Evolutionary conservation across 2,329 filamentous ascomycete genomes (phyloP).

Genomic region (Fusarium buxicola): DNA sequence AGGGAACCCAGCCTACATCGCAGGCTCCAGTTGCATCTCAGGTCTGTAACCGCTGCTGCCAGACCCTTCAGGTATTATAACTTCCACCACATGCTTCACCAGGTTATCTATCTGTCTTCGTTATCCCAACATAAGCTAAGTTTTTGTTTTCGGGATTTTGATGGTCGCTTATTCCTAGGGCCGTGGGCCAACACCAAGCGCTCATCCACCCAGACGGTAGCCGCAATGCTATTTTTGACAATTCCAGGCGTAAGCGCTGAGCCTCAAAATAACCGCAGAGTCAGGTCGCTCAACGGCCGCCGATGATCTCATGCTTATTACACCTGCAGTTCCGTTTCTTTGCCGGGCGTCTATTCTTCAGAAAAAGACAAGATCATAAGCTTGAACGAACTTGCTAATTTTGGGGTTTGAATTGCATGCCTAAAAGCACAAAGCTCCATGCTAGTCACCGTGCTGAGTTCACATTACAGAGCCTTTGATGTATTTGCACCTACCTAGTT

Average conservation of each 20-base stretch:
- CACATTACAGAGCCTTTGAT: too few relatives aligned
- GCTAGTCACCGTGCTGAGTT: too few relatives aligned
- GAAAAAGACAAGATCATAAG: neutral
- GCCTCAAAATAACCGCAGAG: constrained; percentile 18
- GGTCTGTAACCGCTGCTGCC: too few relatives aligned
- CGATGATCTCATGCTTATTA: constrained; percentile 5
- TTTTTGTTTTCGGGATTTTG: constrained; percentile 16
- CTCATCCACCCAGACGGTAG: constrained; percentile 15
- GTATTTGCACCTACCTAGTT: too few relatives aligned
- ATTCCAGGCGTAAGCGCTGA: constrained; percentile 23
- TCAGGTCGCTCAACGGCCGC: neutral
- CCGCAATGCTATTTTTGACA: constrained; percentile 42
- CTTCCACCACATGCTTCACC: too few relatives aligned
- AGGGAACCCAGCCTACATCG: too few relatives aligned
- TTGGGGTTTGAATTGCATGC: neutral
- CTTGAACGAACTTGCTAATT: neutral
- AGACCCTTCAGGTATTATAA: too few relatives aligned
- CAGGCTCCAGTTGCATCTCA: too few relatives aligned
- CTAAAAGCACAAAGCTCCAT: neutral
- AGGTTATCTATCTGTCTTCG: too few relatives aligned
- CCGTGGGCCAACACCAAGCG: constrained; percentile 5
- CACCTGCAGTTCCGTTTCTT: neutral
- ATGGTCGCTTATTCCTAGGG: constrained; percentile 18
- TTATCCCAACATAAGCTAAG: too few relatives aligned
- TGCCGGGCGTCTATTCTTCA: neutral